These are phyloP conservation scores for Sequoia sempervirens DNA, from an alignment of 75 land plant genomes.

Conservation along the genomic window DNA sequence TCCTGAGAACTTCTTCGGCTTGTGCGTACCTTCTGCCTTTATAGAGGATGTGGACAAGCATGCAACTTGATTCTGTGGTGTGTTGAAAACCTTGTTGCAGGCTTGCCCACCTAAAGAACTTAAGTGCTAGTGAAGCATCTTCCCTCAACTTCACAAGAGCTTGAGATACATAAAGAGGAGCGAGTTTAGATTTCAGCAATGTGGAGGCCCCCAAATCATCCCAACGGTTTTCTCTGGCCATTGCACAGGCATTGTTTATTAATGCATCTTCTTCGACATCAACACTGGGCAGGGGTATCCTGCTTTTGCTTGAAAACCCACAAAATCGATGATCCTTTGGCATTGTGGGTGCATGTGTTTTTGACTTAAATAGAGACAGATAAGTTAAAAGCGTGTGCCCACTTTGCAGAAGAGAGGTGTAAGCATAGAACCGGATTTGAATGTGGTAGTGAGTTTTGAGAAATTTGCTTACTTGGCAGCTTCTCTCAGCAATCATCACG, in stretches of 20 bases:
- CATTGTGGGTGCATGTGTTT: background rate
- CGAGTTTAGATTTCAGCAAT: conserved; percentile 23
- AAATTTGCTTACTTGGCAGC: conserved; percentile 1
- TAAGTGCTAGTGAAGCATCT: conserved; percentile 24
- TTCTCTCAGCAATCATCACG: background rate
- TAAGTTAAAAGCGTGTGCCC: background rate
- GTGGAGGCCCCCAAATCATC: conserved; percentile 14
- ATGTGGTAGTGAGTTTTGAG: background rate
- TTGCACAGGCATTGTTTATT: conserved; percentile 7
- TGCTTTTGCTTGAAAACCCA: background rate
- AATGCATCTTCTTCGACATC: background rate
- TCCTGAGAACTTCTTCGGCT: conserved; percentile 14
- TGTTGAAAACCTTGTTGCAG: conserved; percentile 36
- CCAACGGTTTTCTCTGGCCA: conserved; percentile 23
- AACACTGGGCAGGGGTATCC: background rate
- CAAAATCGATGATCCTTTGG: background rate
- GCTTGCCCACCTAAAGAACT: conserved; percentile 45
- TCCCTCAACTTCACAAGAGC: conserved; percentile 19
- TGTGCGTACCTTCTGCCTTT: conserved; percentile 31
- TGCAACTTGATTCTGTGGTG: conserved; percentile 27
- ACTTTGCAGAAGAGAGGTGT: background rate
- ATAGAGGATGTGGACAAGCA: conserved; percentile 37
- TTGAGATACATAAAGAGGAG: conserved; percentile 24
- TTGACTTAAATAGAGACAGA: background rate
- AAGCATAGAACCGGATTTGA: background rate